These are phyloP conservation scores for Scutellaria minor DNA, from an alignment of 257 asterid genomes.

Conservation along the genomic window DNA sequence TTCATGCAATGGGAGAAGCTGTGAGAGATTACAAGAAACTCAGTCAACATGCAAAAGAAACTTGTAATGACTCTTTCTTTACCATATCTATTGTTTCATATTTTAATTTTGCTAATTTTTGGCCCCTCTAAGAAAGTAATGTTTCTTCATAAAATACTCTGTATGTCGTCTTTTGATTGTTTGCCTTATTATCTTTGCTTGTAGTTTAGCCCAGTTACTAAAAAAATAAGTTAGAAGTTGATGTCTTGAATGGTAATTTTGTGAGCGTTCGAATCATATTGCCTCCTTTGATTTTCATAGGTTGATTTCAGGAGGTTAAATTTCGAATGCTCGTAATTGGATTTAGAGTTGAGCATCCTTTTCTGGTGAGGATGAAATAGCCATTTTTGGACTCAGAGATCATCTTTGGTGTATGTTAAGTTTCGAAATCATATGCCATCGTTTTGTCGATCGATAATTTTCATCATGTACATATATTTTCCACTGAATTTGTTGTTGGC, in stretches of 20 bases:
- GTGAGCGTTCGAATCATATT: background rate
- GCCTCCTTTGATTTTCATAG: background rate
- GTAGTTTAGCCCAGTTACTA: background rate
- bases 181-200: background rate
- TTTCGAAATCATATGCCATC: background rate
- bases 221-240: background rate
- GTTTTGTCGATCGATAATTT: background rate
- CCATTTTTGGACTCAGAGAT: background rate
- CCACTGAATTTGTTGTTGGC: background rate
- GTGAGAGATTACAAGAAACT: slow-evolving; percentile 19
- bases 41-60: background rate
- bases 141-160: background rate
- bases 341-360: background rate
- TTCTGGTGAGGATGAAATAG: slow-evolving; percentile 1
- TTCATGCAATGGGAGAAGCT: slow-evolving; percentile 39
- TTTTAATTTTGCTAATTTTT: background rate
- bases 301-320: background rate
- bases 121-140: background rate
- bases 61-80: slow-evolving; percentile 8
- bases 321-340: background rate
- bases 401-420: background rate
- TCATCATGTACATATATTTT: background rate
- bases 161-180: background rate
- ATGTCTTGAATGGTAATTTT: background rate
- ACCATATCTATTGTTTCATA: background rate